Conservation (phyloP, 2,329 filamentous ascomycete genomes). For the Dactylellina parvicollis region DNA sequence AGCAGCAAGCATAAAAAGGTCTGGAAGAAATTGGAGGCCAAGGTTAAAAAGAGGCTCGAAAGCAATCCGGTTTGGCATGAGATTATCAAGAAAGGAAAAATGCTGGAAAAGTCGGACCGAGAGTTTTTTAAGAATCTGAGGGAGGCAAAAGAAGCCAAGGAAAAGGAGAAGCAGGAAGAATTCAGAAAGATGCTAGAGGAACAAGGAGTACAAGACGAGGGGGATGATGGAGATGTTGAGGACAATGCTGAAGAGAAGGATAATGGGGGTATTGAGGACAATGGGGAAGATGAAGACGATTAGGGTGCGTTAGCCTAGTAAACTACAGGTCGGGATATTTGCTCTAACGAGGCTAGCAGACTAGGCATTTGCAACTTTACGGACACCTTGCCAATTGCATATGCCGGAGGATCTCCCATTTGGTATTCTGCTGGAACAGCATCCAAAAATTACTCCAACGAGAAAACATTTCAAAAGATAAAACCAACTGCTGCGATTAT, state of each 20-base stretch:
- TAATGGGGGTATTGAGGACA: neutral
- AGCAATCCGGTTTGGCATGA: neutral
- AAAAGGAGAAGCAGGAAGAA: neutral
- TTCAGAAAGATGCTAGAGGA: neutral
- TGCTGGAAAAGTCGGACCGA: neutral
- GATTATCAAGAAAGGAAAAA: neutral
- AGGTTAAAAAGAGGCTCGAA: neutral
- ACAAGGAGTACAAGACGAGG: too few species aligned
- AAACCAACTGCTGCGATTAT: too few species aligned
- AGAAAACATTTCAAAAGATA: too few species aligned
- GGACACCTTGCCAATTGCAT: too few species aligned
- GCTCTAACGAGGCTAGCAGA: too few species aligned
- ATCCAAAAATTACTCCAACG: too few species aligned
- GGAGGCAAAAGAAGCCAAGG: neutral
- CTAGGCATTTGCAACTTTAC: too few species aligned
- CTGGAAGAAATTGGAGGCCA: conserved; percentile 22
- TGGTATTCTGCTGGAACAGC: too few species aligned
- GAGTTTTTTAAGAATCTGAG: neutral
- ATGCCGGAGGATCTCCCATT: too few species aligned
- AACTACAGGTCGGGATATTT: too few species aligned
- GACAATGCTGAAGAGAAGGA: neutral
- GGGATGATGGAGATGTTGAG: neutral
- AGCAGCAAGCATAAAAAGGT: neutral
- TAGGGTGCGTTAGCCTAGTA: neutral
- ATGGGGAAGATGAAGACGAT: neutral